phyloP scores from a whole-genome alignment of 129 eudicot genomes.

The Centaurea solstitialis region DNA sequence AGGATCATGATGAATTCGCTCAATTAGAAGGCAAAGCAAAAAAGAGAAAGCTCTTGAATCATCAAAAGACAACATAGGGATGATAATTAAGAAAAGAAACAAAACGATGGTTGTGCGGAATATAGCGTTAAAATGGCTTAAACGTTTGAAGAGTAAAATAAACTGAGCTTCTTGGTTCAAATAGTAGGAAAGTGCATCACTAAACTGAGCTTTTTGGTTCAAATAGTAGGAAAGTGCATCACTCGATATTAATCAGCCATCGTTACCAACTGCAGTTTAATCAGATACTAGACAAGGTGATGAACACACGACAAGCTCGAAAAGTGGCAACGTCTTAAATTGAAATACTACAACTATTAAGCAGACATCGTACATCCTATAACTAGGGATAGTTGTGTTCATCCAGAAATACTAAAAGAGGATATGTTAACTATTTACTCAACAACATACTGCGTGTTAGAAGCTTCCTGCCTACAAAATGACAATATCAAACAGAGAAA shows the following conservation, averaged over 20 bases:
- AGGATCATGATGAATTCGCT: not conserved
- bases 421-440: constrained; percentile 17
- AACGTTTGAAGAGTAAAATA: not conserved
- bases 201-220: not conserved
- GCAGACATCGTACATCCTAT: not conserved
- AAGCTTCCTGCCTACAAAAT: constrained; percentile 36
- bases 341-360: constrained; percentile 2
- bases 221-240: not conserved
- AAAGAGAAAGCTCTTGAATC: too few species aligned
- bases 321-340: not conserved
- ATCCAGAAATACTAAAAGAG: constrained; percentile 15
- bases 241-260: not conserved
- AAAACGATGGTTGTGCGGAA: too few species aligned
- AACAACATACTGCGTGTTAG: constrained; percentile 28
- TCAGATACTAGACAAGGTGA: not conserved
- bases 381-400: not conserved
- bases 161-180: not conserved
- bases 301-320: not conserved
- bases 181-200: not conserved
- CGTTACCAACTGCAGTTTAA: not conserved
- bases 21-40: not conserved
- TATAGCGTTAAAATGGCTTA: not conserved
- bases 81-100: too few species aligned
- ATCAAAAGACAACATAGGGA: too few species aligned
- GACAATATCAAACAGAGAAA: constrained; percentile 5